Base-by-base conservation (phyloP, 768 basidiomycete genomes). In the Phylloporus scabripes region DNA sequence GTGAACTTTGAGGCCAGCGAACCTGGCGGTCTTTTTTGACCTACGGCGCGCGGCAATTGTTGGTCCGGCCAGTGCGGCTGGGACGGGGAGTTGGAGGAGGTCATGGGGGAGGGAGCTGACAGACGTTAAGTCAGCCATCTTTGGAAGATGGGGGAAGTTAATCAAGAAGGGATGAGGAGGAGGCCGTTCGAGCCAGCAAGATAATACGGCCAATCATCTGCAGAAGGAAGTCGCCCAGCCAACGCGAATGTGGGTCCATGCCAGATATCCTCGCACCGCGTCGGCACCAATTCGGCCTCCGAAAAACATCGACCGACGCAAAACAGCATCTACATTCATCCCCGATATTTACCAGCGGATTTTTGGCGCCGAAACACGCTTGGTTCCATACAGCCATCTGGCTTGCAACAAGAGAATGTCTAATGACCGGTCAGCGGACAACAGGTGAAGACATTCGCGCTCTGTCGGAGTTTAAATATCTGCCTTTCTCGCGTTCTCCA, bases 11-110 rank as follows among this genome's bases (percentile, higher is more conserved):
- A 78, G 55, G 18, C 60, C 57, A 38, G 56, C 64, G 49, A 78
- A 67, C 31, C 73, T 70, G 43, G 72, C 66, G 28, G 66, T 70
- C 59, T 68, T 75, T 59, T 60, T 60, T 32, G 54, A 66, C 42
- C 66, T 68, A 48, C 59, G 63, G 31, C 55, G 56, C 47, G 48
- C 38, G 7, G 66, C 50, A 21, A 55, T 52, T 11, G 57, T 41
- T 11, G 57, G 51, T 21, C 46, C 51, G 21, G 63, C 65, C 40
- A 74, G 68, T 4, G 72, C 48, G 17, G 68, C 74, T 28, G 79
- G 79, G 15, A 66, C 60, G 29, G 77, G 78, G 20, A 79, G 69
- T 1, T 61, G 52, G 21, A 56, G 43, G 23, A 57, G 36, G 32
- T 58, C 61, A 12, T 49, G 48, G 17, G 51, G 49, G 26, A 41